Evolutionary conservation across 2,329 filamentous ascomycete species (phyloP), one percentile per base, ranked within the genome.

Genomic region (Arthroderma sp.): DNA sequence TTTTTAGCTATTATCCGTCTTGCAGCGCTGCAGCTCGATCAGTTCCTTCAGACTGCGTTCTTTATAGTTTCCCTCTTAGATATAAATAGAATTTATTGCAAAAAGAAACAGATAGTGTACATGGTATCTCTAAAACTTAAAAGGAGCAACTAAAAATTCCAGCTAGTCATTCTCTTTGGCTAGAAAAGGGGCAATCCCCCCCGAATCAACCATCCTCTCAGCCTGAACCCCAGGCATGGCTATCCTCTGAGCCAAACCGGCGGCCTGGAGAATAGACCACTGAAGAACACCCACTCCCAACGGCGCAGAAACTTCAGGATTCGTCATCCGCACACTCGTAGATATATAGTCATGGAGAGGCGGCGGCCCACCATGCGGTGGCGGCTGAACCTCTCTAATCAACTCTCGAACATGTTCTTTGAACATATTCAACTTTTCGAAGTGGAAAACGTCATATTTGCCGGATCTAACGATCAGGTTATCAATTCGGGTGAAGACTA

Each of bases 401-500:
- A 43, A 28, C 51, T 30, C 65, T 57, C 36, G 70, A 62, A 11
- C 61, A 53, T 8, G 56, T 58, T 8, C 64, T 59, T 22, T n/a
- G 11, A 77, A 52, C 3, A 57, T 51, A 29, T 60, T 50, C 22
- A 64, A 42, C 22, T 49, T 54, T 7, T 51, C 47, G 22, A 53
- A 38, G 4, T 55, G 54, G 56, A 7, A 38, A 30, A 7, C 39
- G 38, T 36, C 29, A 27, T 49, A 29, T 46, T 57, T 52, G 28
- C 54, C 29, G 22, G 5, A 10, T 29, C 52, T 52, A 34, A 55
- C 47, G 36, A 79, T 53, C 9, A 80, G 48, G 48, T 73, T 72
- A 55, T 85, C 81, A 5, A 74, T 69, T 57, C 85, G 85, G 5
- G 72, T 75, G n/a, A 84, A 56, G 10, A 85, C 65, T 10, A 85